phyloP scores from a whole-genome alignment of 495 filamentous ascomycete species.

The Aspergillus baeticus region DNA sequence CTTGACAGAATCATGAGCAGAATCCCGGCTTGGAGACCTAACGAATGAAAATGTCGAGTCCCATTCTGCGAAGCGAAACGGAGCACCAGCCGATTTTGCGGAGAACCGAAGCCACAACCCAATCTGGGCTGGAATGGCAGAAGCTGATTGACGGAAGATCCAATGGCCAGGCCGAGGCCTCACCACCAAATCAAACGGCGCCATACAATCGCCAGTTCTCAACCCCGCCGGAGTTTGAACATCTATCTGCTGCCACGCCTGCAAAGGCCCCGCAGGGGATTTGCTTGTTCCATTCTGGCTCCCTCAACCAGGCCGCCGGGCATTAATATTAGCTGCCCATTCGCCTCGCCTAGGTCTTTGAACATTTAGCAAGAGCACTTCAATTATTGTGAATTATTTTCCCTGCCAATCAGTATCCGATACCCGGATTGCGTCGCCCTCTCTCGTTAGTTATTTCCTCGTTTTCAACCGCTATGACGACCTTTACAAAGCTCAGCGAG shows the following conservation, averaged over 20 bases:
- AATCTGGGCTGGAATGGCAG: background rate
- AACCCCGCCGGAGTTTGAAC: background rate
- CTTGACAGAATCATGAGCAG: background rate
- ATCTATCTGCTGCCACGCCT: slow-evolving; percentile 8
- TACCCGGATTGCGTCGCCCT: background rate
- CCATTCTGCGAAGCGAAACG: background rate
- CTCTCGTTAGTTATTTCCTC: slow-evolving; percentile 9
- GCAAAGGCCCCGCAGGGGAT: slow-evolving; percentile 23
- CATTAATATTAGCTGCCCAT: slow-evolving; percentile 23
- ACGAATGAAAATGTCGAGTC: background rate
- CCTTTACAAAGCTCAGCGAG: slow-evolving; percentile 63
- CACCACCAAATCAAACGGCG: slow-evolving; percentile 17
- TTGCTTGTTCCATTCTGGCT: slow-evolving; percentile 18
- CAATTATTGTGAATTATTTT: slow-evolving; percentile 13
- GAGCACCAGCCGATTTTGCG: slow-evolving; percentile 16
- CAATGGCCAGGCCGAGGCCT: slow-evolving; percentile 17
- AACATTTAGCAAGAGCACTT: slow-evolving; percentile 9
- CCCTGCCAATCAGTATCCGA: slow-evolving; percentile 20
- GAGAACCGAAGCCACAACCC: slow-evolving; percentile 9
- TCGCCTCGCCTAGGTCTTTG: slow-evolving; percentile 14
- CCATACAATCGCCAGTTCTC: slow-evolving; percentile 2
- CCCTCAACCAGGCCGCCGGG: slow-evolving; percentile 6
- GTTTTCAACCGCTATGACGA: slow-evolving; percentile 51
- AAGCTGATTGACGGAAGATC: slow-evolving; percentile 40
- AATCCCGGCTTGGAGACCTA: background rate